These are phyloP conservation scores for Sicyos baderoa DNA, from an alignment of 306 rosid species.

Conservation along the genomic window DNA sequence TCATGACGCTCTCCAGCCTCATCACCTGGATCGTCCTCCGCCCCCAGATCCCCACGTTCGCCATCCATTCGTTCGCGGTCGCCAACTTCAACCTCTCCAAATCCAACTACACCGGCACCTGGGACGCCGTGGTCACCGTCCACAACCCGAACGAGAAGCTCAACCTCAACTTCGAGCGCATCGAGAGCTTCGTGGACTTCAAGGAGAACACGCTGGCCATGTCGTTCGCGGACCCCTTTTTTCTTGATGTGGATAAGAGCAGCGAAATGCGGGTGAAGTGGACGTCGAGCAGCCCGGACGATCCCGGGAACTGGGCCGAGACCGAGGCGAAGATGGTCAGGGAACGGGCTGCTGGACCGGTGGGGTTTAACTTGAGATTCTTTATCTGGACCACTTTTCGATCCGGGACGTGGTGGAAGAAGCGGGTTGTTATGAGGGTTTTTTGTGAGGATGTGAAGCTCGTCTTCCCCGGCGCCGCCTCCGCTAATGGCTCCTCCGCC, in stretches of 20 bases:
- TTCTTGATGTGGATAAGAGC: background rate
- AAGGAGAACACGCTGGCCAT: background rate
- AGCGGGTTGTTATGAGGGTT: conserved; percentile 4
- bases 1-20: conserved; percentile 15
- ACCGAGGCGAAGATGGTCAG: conserved; percentile 19
- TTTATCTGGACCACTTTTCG: conserved; percentile 14
- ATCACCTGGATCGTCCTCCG: conserved; percentile 20
- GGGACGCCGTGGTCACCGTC: conserved; percentile 27
- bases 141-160: conserved; percentile 30
- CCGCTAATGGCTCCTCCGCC: background rate
- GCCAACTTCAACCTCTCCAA: conserved; percentile 27
- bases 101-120: conserved; percentile 20
- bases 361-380: conserved; percentile 25
- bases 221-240: conserved; percentile 20
- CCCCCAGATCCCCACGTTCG: conserved; percentile 29
- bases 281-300: conserved; percentile 12
- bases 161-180: background rate
- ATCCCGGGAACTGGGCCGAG: background rate
- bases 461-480: conserved; percentile 20
- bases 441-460: conserved; percentile 38
- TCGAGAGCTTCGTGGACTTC: conserved; percentile 24
- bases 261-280: conserved; percentile 12
- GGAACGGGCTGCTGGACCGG: conserved; percentile 22
- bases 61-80: conserved; percentile 27
- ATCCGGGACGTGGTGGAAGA: conserved; percentile 9